Evolutionary conservation across 2,329 filamentous ascomycete species (phyloP).

Genomic region (Metarhizium guizhouense): DNA sequence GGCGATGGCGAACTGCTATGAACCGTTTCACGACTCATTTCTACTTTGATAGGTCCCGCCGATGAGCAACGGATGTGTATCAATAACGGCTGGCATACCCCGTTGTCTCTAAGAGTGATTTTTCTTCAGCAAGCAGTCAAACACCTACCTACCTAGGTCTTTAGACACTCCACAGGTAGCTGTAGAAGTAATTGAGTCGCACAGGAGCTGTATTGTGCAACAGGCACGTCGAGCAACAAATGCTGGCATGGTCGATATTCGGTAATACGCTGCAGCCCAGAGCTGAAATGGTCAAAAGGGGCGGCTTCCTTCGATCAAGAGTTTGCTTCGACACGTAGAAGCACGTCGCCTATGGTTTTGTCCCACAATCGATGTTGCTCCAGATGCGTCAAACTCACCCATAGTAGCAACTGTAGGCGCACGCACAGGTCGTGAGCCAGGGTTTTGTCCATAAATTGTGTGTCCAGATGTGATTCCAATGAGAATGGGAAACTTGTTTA

Average conservation of each 20-base stretch:
- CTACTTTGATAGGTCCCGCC: not conserved
- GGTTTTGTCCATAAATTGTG: not conserved
- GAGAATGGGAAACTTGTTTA: not conserved
- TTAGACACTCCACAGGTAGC: not conserved
- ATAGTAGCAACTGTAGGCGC: not conserved
- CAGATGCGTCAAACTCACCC: not conserved
- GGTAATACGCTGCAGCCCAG: not conserved
- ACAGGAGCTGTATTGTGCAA: not conserved
- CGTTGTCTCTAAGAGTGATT: not conserved
- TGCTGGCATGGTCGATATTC: not conserved
- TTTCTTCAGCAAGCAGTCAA: not conserved
- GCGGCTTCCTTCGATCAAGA: not conserved
- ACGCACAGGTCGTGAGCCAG: not conserved
- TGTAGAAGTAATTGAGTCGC: not conserved
- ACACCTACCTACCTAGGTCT: not conserved
- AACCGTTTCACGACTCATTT: not conserved
- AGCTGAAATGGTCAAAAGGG: not conserved
- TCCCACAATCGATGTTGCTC: not conserved
- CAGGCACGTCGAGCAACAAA: not conserved
- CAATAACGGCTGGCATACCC: not conserved
- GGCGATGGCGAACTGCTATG: not conserved
- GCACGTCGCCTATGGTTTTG: not conserved
- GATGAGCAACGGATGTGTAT: not conserved
- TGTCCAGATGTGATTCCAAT: not conserved
- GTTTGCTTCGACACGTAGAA: not conserved